Conservation (phyloP, 495 filamentous ascomycete genomes). For the Choiromyces venosus region DNA sequence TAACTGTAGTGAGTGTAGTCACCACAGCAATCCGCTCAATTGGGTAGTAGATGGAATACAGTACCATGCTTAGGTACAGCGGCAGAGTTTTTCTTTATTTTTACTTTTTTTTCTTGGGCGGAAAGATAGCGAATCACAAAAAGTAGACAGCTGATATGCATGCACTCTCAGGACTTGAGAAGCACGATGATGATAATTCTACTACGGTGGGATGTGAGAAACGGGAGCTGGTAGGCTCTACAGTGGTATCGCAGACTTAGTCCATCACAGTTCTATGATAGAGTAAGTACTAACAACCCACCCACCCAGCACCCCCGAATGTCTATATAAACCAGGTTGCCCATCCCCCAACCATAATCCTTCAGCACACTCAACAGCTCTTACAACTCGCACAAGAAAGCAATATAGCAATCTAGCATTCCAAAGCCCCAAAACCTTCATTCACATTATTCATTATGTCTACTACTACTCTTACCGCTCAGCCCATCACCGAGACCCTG, state of each 20-base stretch:
- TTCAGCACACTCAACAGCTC: not conserved
- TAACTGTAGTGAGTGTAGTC: not conserved
- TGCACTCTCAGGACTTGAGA: not conserved
- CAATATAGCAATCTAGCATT: not conserved
- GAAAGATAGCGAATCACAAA: not conserved
- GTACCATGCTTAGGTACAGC: not conserved
- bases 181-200: not conserved
- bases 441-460: slow-evolving; percentile 11
- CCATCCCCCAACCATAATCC: not conserved
- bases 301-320: not conserved
- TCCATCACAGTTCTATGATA: not conserved
- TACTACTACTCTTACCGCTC: slow-evolving; percentile 10
- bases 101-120: not conserved
- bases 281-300: not conserved
- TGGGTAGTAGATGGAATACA: not conserved
- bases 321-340: not conserved
- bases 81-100: not conserved
- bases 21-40: not conserved
- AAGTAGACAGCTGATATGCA: not conserved
- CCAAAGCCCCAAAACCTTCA: not conserved
- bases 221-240: not conserved
- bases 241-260: not conserved
- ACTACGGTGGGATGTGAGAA: not conserved
- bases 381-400: not conserved
- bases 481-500: not conserved